These are phyloP conservation scores for Orbilia blumenaviensis DNA, from an alignment of 2,329 filamentous ascomycete genomes.

Conservation along the genomic window DNA sequence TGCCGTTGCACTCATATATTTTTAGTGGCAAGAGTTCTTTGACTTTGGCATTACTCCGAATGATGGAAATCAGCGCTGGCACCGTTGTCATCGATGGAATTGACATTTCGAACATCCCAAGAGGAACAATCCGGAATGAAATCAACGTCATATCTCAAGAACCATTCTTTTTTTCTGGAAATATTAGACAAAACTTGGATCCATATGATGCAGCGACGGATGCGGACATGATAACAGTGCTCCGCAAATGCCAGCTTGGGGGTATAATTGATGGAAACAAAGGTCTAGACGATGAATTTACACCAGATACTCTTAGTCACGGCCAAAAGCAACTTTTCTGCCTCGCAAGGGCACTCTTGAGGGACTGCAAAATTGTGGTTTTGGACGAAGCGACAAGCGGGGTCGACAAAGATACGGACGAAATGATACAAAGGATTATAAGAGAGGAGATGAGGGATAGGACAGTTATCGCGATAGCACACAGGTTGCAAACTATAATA, in stretches of 20 bases:
- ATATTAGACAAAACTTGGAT: slow-evolving; percentile 65
- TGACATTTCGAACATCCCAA: slow-evolving; percentile 63
- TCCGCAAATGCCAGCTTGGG: slow-evolving; percentile 65
- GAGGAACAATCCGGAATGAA: slow-evolving; percentile 63
- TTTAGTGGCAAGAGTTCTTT: slow-evolving; percentile 66
- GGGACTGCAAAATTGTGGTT: slow-evolving; percentile 62
- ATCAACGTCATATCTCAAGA: slow-evolving; percentile 67
- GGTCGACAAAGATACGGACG: slow-evolving; percentile 69
- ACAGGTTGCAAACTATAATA: slow-evolving; percentile 66
- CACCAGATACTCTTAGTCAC: slow-evolving; percentile 61
- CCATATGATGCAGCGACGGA: slow-evolving; percentile 61
- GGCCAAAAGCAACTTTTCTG: slow-evolving; percentile 67
- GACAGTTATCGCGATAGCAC: slow-evolving; percentile 68
- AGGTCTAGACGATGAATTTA: slow-evolving; percentile 61
- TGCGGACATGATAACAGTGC: slow-evolving; percentile 61
- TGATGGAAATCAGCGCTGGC: slow-evolving; percentile 64
- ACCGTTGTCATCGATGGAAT: slow-evolving; percentile 64
- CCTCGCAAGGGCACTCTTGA: slow-evolving; percentile 64
- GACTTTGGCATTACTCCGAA: slow-evolving; percentile 64
- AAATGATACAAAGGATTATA: slow-evolving; percentile 68
- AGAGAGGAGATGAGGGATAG: slow-evolving; percentile 61
- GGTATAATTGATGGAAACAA: slow-evolving; percentile 60
- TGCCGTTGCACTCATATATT: neutral
- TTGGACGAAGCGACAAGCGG: slow-evolving; percentile 63
- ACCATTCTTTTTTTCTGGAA: slow-evolving; percentile 65